phyloP scores from a whole-genome alignment of 176 grass and related monocot species.

The Raddia distichophylla region DNA sequence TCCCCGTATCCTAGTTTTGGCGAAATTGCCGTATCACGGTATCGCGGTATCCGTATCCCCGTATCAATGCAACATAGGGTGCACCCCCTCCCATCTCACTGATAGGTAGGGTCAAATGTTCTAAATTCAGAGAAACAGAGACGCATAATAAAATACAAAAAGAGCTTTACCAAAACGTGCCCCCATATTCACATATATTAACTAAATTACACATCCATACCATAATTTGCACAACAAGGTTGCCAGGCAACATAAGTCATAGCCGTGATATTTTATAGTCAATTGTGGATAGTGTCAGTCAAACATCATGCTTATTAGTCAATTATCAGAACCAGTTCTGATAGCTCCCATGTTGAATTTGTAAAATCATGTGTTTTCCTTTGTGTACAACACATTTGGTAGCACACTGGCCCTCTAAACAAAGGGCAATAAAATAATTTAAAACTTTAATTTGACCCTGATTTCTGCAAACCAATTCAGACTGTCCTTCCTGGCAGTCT shows the following conservation, averaged over 20 bases:
- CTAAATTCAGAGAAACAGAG: background rate
- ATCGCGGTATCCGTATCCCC: no score
- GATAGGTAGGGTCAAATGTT: background rate
- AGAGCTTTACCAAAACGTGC: background rate
- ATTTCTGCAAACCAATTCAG: slow-evolving; percentile 12
- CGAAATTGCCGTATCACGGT: no score
- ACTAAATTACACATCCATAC: background rate
- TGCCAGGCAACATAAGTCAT: background rate
- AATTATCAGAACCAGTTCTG: background rate
- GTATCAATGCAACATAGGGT: no score
- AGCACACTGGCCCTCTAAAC: slow-evolving; percentile 25
- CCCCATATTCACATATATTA: background rate
- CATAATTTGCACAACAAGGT: slow-evolving; percentile 9
- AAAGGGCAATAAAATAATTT: background rate
- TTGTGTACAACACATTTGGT: slow-evolving; percentile 33
- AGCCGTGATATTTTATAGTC: background rate
- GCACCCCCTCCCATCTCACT: background rate
- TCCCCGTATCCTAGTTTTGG: no score
- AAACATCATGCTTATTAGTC: background rate
- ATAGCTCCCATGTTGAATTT: slow-evolving; percentile 22
- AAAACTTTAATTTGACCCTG: background rate
- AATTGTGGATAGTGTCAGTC: background rate
- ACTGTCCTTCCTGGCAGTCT: background rate
- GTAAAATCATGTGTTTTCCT: slow-evolving; percentile 1
- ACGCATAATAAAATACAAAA: background rate